Base-by-base conservation (phyloP, 2,329 filamentous ascomycete species). In the Hymenotorrendiella dingleyae region DNA sequence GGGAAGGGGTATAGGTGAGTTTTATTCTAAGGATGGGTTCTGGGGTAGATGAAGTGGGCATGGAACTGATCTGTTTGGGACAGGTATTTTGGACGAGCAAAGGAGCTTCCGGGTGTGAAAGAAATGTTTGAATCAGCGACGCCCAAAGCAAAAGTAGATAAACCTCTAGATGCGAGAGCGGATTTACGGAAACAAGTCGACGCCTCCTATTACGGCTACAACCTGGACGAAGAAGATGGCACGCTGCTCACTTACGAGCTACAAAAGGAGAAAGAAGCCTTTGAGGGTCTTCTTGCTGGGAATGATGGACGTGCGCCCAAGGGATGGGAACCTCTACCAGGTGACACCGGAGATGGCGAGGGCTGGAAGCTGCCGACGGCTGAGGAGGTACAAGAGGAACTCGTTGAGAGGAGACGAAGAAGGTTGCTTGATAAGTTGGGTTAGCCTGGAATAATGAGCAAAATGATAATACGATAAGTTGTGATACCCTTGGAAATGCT, bases 1-100 rank as follows among this genome's bases (percentile, higher is more conserved):
- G 89, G 87, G 33, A 94, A 90, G 60, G 91, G 91, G 9, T 97
- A 97, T 70, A 77, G 86, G 59, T 95, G 94, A 64, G 97, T 94
- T 67, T 32, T 7, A 17, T 4, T n/a, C n/a, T n/a, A n/a, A n/a
- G n/a, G n/a, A n/a, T n/a, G n/a, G n/a, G n/a, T n/a, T n/a, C n/a
- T n/a, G n/a, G n/a, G n/a, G n/a, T n/a, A 12, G 16, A 30, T 12
- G 20, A 35, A 17, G 16, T 26, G 11, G 30, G n/a, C 12, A 21
- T 36, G 36, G 53, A 29, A 52, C 34, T 11, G 12, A 30, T 30
- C n/a, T 12, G 4, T 11, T 21, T 42, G 26, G 23, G 95, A 94
- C 69, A 78, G 86, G 56, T 95, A 95, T 66, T 98, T 95, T 68
- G 93, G 93, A 0, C 74, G 93, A 4, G 93, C 93, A 38, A 78